A percentile compares a stretch with the other conserved stretches of the same genome.
Evolutionary conservation across 768 basidiomycete genomes (phyloP).

Genomic region (Lentinula detonsa): DNA sequence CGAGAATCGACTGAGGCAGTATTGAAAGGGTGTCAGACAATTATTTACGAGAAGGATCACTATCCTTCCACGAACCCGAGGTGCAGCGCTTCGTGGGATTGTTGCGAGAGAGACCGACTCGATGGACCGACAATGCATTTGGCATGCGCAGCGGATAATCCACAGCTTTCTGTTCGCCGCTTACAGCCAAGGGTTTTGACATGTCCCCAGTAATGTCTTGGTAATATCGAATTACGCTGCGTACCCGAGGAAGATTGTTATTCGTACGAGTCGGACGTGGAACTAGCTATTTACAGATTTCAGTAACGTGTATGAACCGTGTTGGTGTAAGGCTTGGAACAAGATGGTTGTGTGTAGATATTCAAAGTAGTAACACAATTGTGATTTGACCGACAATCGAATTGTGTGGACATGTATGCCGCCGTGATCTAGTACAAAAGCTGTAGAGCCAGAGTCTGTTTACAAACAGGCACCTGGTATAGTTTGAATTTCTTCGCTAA

Average conservation of each 20-base stretch:
- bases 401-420: too few species aligned
- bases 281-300: too few species aligned
- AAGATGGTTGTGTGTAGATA: too few species aligned
- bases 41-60: neutral
- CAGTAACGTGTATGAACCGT: too few species aligned
- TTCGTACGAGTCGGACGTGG: neutral
- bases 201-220: neutral
- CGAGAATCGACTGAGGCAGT: conserved; percentile 57
- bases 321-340: too few species aligned
- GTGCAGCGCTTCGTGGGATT: neutral
- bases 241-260: neutral
- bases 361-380: too few species aligned
- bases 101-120: neutral
- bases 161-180: neutral
- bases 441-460: too few species aligned
- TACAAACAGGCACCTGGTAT: too few species aligned
- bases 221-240: neutral
- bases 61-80: neutral
- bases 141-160: neutral
- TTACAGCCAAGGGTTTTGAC: neutral
- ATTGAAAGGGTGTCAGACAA: neutral
- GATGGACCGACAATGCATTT: neutral
- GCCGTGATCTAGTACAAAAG: too few species aligned
- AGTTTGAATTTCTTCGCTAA: too few species aligned
- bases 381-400: too few species aligned